Evolutionary conservation across 495 filamentous ascomycete genomes (phyloP), one percentile per base, ranked within the genome.

Genomic region (Podospora appendiculata): DNA sequence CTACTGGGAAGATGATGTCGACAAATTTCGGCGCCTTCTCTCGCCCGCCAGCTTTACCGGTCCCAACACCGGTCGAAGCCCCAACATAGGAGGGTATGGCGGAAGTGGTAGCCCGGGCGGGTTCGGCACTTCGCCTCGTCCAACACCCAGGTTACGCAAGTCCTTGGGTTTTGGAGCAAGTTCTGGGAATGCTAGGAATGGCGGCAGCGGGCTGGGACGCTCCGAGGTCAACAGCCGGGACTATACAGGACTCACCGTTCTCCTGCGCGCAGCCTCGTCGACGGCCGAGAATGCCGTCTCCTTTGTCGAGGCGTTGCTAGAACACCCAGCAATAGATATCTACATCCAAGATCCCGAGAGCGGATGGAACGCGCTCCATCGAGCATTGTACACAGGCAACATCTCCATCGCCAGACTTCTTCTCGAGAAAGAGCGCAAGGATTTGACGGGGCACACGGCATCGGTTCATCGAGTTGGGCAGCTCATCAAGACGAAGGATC

Each of bases 1-100:
- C 69, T 98, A 90, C 67, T 85, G 92, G 72, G 86, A 95, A 79
- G 87, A 96, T 83, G 89, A 98, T 76, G 86, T 92, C 77, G 89
- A 92, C 61, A 82, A 71, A 63, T 97, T 98, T 75, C 83, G 84
- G 73, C 84, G 84, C 69, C 78, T 90, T 59, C 79, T 97, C 73
- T 81, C 83, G 59, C 80, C 79, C 60, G 79, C 82, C 66, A 71
- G 72, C 66, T 72, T 79, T 61, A 64, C 57, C 69, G 71, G 75
- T 58, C 70, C 76, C 65, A 62, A 67, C 58, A 50, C 67, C 64
- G 65, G 66, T 58, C 73, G 72, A 67, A 64, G 67, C 66, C 64
- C 65, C 12, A 57, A 47, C 45, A 12, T 62, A 58, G 61, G 53
- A 49, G 32, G 52, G 19, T 54, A 62, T 57, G 63, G 59, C 2